These are phyloP conservation scores for Cladosporium sp. DNA, from an alignment of 2,329 filamentous ascomycete species.

Conservation along the genomic window DNA sequence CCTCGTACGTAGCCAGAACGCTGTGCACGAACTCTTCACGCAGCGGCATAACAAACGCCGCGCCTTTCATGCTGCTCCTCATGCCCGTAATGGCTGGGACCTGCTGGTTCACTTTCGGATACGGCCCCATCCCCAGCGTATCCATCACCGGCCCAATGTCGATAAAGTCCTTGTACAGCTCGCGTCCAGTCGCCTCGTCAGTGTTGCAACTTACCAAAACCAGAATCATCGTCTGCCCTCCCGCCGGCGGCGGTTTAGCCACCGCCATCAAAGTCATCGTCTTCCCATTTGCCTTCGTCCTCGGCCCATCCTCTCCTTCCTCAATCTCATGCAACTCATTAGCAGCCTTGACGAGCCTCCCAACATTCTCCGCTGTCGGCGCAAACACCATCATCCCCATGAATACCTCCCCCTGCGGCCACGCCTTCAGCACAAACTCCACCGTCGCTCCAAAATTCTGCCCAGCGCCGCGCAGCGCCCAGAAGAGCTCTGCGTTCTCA, in stretches of 20 bases:
- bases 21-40: conserved; percentile 27
- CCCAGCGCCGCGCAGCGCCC: conserved; percentile 49
- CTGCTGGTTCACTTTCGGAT: conserved; percentile 28
- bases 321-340: conserved; percentile 29
- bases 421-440: conserved; percentile 44
- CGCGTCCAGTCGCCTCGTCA: conserved; percentile 25
- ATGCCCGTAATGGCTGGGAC: conserved; percentile 26
- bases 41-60: conserved; percentile 28
- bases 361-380: conserved; percentile 26
- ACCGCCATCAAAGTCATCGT: conserved; percentile 25
- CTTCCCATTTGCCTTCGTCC: conserved; percentile 24
- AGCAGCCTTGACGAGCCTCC: conserved; percentile 22
- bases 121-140: conserved; percentile 25
- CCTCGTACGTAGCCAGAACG: conserved; percentile 25
- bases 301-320: conserved; percentile 18
- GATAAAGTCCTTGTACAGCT: conserved; percentile 26
- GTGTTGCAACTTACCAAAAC: conserved; percentile 23
- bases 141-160: conserved; percentile 28
- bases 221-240: conserved; percentile 27
- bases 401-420: conserved; percentile 32
- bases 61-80: conserved; percentile 32
- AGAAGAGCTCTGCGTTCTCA: conserved; percentile 53
- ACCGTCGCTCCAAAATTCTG: conserved; percentile 49
- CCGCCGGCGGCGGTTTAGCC: conserved; percentile 28
- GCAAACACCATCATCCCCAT: conserved; percentile 41